A percentile compares a stretch with the other conserved stretches of the same genome.
Conservation (phyloP, 2,329 filamentous ascomycete genomes). For the Mariannaea sp. region DNA sequence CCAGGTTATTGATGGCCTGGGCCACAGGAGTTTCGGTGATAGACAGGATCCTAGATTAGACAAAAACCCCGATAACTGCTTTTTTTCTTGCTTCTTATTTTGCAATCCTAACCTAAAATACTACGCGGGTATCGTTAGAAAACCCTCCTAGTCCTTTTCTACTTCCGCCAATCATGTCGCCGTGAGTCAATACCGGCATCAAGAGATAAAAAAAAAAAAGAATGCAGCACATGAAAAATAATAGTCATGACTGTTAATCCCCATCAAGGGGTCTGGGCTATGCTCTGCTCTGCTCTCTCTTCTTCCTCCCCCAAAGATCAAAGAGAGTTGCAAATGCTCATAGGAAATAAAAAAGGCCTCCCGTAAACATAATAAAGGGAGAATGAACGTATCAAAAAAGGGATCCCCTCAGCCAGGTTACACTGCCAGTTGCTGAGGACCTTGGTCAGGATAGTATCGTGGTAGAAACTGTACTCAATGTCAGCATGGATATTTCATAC, state of each 20-base stretch:
- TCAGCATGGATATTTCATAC: slow-evolving; percentile 1
- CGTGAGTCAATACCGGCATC: neutral
- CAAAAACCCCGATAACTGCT: slow-evolving; percentile 13
- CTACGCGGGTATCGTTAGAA: slow-evolving; percentile 33
- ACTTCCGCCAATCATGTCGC: slow-evolving; percentile 1
- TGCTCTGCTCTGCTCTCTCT: slow-evolving; percentile 21
- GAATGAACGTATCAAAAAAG: slow-evolving; percentile 32
- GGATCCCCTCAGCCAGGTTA: slow-evolving; percentile 37
- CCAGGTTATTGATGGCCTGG: neutral
- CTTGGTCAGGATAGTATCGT: slow-evolving; percentile 63
- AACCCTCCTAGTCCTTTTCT: slow-evolving; percentile 18
- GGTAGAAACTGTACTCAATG: slow-evolving; percentile 58
- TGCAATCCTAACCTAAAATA: slow-evolving; percentile 23
- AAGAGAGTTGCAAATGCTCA: slow-evolving; percentile 24
- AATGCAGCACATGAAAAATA: slow-evolving; percentile 14
- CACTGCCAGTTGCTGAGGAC: slow-evolving; percentile 60
- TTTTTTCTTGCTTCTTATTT: slow-evolving; percentile 25
- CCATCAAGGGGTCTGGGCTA: slow-evolving; percentile 19
- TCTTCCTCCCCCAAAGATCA: slow-evolving; percentile 25
- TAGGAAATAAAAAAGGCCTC: slow-evolving; percentile 27
- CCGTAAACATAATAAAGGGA: slow-evolving; percentile 28
- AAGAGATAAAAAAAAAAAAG: slow-evolving; percentile 14
- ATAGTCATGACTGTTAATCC: slow-evolving; percentile 12
- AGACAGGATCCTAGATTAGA: slow-evolving; percentile 30
- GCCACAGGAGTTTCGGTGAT: slow-evolving; percentile 32